Percentiles rank a stretch among this genome's conserved stretches.
Conservation (phyloP, 306 rosid species). For the Prunus davidiana region DNA sequence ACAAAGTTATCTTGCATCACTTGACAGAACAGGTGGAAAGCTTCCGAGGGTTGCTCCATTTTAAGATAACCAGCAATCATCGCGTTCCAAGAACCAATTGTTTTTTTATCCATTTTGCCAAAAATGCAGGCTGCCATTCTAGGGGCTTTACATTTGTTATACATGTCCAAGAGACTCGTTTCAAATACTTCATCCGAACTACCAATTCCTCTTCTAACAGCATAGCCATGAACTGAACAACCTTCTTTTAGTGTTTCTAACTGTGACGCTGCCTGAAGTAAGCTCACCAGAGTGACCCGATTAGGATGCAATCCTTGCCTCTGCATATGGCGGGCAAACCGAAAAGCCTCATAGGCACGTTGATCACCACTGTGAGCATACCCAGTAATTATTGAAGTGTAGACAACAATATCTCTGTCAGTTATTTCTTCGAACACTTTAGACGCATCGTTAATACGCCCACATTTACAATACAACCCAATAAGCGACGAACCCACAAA, state of each 20-base stretch:
- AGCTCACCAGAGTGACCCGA: constrained; percentile 48
- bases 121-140: constrained; percentile 33
- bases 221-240: constrained; percentile 43
- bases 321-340: constrained; percentile 36
- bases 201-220: constrained; percentile 44
- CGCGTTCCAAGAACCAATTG: constrained; percentile 40
- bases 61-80: constrained; percentile 38
- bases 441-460: constrained; percentile 28
- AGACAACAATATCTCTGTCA: constrained; percentile 42
- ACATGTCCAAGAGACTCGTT: constrained; percentile 53
- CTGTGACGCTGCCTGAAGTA: constrained; percentile 36
- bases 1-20: constrained; percentile 31
- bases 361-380: constrained; percentile 32
- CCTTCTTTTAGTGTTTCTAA: constrained; percentile 29
- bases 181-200: constrained; percentile 43
- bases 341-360: constrained; percentile 28
- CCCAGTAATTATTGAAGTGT: constrained; percentile 46
- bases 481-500: constrained; percentile 53
- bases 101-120: constrained; percentile 32
- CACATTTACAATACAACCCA: constrained; percentile 22
- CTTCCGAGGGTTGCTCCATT: constrained; percentile 32
- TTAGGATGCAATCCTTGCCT: constrained; percentile 30
- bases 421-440: constrained; percentile 51
- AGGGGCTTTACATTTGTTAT: constrained; percentile 40
- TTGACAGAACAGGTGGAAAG: constrained; percentile 31